A percentile compares a stretch with the other conserved stretches of the same genome.
These are phyloP conservation scores for Citrullus amarus DNA, from an alignment of 306 rosid species.

Conservation along the genomic window DNA sequence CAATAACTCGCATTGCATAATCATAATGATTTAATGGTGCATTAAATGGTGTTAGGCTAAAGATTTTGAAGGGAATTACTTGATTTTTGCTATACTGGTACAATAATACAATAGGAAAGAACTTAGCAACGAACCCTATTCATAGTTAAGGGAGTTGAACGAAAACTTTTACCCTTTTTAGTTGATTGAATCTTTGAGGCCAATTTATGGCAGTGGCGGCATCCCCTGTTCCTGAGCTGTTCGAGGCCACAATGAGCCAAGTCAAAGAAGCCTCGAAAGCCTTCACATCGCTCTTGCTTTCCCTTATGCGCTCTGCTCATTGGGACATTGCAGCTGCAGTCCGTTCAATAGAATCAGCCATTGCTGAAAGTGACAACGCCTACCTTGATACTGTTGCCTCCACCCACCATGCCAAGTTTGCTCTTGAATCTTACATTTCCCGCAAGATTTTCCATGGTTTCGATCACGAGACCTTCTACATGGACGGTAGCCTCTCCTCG, in stretches of 20 bases:
- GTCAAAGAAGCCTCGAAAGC: slow-evolving; percentile 71
- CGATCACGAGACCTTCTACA: slow-evolving; percentile 88
- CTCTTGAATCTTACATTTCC: slow-evolving; percentile 70
- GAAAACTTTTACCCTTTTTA: not conserved
- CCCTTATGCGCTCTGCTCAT: slow-evolving; percentile 86
- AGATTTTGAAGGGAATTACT: not conserved
- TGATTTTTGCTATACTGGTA: not conserved
- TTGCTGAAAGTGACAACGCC: slow-evolving; percentile 22
- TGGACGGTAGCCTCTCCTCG: slow-evolving; percentile 91
- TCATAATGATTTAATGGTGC: not conserved
- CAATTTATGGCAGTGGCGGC: slow-evolving; percentile 33
- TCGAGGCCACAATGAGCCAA: slow-evolving; percentile 57
- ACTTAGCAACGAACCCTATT: not conserved
- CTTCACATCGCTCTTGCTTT: slow-evolving; percentile 64
- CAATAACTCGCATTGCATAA: not conserved
- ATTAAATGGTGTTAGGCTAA: not conserved
- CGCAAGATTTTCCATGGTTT: slow-evolving; percentile 79
- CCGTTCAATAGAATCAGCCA: slow-evolving; percentile 87
- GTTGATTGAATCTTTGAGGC: not conserved
- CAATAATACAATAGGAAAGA: not conserved
- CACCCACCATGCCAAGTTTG: slow-evolving; percentile 67
- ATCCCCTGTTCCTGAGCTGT: slow-evolving; percentile 55
- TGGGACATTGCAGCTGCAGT: slow-evolving; percentile 96
- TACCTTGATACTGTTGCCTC: slow-evolving; percentile 15
- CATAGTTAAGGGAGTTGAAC: not conserved